phyloP scores from a whole-genome alignment of 116 monocot species.

The Papilionanthe hybrid region DNA sequence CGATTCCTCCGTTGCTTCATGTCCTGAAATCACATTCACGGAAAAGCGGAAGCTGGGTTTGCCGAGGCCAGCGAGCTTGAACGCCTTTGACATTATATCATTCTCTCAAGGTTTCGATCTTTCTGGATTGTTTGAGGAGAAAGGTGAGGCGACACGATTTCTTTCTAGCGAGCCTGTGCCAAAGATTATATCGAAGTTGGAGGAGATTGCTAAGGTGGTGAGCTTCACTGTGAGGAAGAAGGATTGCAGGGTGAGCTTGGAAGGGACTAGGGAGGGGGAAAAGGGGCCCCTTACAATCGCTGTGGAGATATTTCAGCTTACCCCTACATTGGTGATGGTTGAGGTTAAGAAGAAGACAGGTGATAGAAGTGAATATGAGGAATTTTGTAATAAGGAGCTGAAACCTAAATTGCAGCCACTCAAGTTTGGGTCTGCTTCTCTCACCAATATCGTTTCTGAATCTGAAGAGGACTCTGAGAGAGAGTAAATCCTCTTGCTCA shows the following conservation, averaged over 20 bases:
- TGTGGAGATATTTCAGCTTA: conserved; percentile 33
- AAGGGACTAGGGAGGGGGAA: conserved; percentile 32
- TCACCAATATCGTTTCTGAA: not conserved
- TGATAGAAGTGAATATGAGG: conserved; percentile 22
- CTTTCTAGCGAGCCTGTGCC: conserved; percentile 20
- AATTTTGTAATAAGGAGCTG: conserved; percentile 25
- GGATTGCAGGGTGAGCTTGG: conserved; percentile 24
- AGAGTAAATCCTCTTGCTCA: not conserved
- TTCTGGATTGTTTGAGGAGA: conserved; percentile 44
- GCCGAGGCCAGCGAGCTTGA: conserved; percentile 22
- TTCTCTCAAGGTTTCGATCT: conserved; percentile 43
- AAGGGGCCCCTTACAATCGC: conserved; percentile 24
- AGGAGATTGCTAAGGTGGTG: conserved; percentile 25
- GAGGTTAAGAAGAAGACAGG: conserved; percentile 32
- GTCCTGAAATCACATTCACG: not conserved
- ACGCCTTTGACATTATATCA: conserved; percentile 58
- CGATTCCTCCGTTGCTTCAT: conserved; percentile 7
- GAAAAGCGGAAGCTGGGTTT: not conserved
- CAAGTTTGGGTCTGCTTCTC: not conserved
- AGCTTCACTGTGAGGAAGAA: conserved; percentile 25
- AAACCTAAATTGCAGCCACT: conserved; percentile 21
- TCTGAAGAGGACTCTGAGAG: not conserved
- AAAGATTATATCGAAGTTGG: conserved; percentile 21
- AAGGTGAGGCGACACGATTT: conserved; percentile 22
- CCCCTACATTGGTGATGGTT: conserved; percentile 22